These are phyloP conservation scores for Gossypium thurberi DNA, from an alignment of 345 rosid genomes.

Conservation along the genomic window DNA sequence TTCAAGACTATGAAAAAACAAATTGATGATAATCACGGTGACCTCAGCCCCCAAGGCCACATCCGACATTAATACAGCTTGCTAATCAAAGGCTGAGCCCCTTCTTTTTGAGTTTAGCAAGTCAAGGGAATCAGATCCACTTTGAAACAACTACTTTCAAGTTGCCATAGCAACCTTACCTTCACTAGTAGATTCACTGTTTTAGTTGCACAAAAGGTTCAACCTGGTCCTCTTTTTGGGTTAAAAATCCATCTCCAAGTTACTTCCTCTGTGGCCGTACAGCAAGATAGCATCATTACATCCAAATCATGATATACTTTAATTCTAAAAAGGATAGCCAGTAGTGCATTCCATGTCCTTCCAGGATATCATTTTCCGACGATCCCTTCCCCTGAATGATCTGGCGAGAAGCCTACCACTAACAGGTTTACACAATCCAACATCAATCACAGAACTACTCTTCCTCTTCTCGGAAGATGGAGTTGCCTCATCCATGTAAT, in stretches of 20 bases:
- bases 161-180: not conserved
- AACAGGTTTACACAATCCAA: slow-evolving; percentile 77
- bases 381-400: slow-evolving; percentile 84
- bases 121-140: not conserved
- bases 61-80: not conserved
- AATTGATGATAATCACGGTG: not conserved
- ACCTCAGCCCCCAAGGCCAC: not conserved
- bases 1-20: not conserved
- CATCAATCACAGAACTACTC: slow-evolving; percentile 56
- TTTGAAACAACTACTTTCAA: not conserved
- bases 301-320: not conserved
- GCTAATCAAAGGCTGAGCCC: not conserved
- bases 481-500: slow-evolving; percentile 54
- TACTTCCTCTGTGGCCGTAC: not conserved
- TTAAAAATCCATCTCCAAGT: not conserved
- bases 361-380: slow-evolving; percentile 88
- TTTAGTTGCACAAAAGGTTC: not conserved
- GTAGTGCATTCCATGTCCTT: slow-evolving; percentile 55
- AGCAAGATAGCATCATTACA: not conserved
- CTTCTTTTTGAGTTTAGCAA: not conserved
- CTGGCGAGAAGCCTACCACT: slow-evolving; percentile 66
- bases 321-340: slow-evolving; percentile 17
- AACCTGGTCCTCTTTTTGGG: not conserved
- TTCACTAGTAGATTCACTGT: not conserved
- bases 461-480: slow-evolving; percentile 41